Evolutionary conservation across 805 yeast species (phyloP).

Genomic region (Hanseniaspora lindneri): DNA sequence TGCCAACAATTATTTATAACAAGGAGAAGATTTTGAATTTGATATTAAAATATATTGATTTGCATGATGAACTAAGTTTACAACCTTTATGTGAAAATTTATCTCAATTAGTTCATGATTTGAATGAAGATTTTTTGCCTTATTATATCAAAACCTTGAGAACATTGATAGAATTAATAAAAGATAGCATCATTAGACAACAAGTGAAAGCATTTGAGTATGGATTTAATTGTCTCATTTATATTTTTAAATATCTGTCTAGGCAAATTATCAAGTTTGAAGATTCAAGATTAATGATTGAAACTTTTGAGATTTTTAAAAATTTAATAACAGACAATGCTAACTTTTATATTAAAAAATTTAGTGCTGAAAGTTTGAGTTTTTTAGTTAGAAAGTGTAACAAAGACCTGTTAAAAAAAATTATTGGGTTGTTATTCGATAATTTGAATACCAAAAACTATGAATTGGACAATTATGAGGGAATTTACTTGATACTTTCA

Average conservation of each 20-base stretch:
- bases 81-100: conserved; percentile 73
- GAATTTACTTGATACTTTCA: conserved; percentile 51
- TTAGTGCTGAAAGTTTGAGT: conserved; percentile 83
- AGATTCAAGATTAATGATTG: conserved; percentile 43
- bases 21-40: conserved; percentile 47
- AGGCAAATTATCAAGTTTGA: conserved; percentile 33
- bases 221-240: conserved; percentile 75
- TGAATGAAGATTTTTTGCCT: conserved; percentile 79
- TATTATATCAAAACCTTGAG: conserved; percentile 47
- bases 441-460: conserved; percentile 28
- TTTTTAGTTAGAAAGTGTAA: conserved; percentile 64
- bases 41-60: conserved; percentile 36
- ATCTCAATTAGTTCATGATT: conserved; percentile 79
- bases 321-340: conserved; percentile 53
- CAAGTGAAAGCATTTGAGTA: conserved; percentile 61
- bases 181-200: conserved; percentile 37
- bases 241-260: conserved; percentile 76
- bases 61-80: conserved; percentile 56
- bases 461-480: conserved; percentile 39
- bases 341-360: conserved; percentile 52
- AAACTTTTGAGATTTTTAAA: conserved; percentile 54
- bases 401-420: conserved; percentile 34
- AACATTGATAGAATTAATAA: conserved; percentile 37
- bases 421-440: conserved; percentile 36
- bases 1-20: conserved; percentile 73